Conservation (phyloP, 2,329 filamentous ascomycete genomes). For the Phaeoacremonium minimum region DNA sequence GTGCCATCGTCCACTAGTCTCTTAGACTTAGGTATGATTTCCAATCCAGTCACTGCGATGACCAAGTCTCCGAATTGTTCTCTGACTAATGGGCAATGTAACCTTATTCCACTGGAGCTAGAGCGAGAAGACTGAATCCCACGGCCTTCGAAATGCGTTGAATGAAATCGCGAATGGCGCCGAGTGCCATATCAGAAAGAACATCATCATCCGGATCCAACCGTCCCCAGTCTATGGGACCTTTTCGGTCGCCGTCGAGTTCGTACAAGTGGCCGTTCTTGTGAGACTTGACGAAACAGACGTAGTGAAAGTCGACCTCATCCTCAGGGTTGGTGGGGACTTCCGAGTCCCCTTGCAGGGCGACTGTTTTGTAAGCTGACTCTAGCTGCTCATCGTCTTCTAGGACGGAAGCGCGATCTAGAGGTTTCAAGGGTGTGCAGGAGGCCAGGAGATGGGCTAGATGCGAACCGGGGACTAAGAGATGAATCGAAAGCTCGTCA, state of each 20-base stretch:
- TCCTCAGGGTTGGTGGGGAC: slow-evolving; percentile 57
- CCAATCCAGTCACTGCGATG: too few relatives aligned
- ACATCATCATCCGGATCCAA: slow-evolving; percentile 36
- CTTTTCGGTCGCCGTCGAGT: slow-evolving; percentile 64
- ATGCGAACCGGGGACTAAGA: slow-evolving; percentile 10
- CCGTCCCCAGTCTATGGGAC: slow-evolving; percentile 51
- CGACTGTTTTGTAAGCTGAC: slow-evolving; percentile 58
- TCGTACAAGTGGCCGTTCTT: slow-evolving; percentile 58
- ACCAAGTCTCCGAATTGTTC: too few relatives aligned
- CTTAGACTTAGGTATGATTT: too few relatives aligned
- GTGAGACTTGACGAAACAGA: slow-evolving; percentile 61
- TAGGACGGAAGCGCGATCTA: slow-evolving; percentile 53
- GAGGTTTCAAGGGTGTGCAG: slow-evolving; percentile 52
- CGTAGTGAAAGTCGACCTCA: slow-evolving; percentile 65
- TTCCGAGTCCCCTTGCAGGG: slow-evolving; percentile 55
- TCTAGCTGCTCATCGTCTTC: slow-evolving; percentile 64
- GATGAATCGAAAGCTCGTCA: not conserved
- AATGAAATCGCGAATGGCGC: slow-evolving; percentile 16
- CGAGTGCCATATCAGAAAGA: slow-evolving; percentile 47
- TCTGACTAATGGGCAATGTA: too few relatives aligned
- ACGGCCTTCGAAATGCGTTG: slow-evolving; percentile 17
- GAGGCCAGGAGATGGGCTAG: slow-evolving; percentile 56
- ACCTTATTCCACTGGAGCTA: slow-evolving; percentile 10
- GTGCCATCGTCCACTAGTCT: too few relatives aligned
- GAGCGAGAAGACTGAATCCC: slow-evolving; percentile 24